phyloP scores from a whole-genome alignment of 2,329 filamentous ascomycete species.

The Akanthomyces muscarius region DNA sequence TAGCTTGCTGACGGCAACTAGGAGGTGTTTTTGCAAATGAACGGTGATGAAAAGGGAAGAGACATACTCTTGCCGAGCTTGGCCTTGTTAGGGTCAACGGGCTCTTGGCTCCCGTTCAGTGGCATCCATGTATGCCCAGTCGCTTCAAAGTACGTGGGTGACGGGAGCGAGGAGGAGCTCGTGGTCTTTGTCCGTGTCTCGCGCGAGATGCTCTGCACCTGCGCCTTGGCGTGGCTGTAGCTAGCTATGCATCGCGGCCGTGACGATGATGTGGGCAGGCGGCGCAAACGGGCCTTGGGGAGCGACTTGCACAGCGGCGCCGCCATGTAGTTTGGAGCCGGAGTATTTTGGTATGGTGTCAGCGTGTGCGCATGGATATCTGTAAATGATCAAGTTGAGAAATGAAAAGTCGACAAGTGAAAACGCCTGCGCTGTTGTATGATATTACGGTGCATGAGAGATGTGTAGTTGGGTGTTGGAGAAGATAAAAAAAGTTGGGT shows the following conservation, averaged over 20 bases:
- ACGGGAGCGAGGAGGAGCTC: constrained; percentile 11
- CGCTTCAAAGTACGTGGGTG: constrained; percentile 31
- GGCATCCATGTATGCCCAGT: constrained; percentile 29
- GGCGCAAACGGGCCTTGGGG: constrained; percentile 11
- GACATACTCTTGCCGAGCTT: constrained; percentile 60
- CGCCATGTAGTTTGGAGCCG: neutral
- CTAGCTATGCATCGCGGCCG: constrained; percentile 26
- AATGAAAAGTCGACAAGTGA: neutral
- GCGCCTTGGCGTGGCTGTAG: constrained; percentile 30
- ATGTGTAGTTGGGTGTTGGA: too few species aligned
- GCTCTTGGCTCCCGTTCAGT: constrained; percentile 30
- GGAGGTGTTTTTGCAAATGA: neutral
- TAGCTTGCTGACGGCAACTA: neutral
- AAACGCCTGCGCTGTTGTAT: neutral
- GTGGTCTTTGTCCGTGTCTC: neutral
- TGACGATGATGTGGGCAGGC: neutral
- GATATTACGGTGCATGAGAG: too few species aligned
- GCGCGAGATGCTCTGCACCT: constrained; percentile 24
- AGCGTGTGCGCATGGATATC: neutral
- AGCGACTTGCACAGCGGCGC: neutral
- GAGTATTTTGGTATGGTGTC: neutral
- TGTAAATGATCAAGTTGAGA: neutral
- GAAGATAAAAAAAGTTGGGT: neutral
- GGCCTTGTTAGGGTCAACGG: constrained; percentile 53
- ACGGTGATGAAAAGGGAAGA: neutral